Evolutionary conservation across 495 filamentous ascomycete genomes (phyloP), one percentile per base, ranked within the genome.

Genomic region (Penicillium manginii): DNA sequence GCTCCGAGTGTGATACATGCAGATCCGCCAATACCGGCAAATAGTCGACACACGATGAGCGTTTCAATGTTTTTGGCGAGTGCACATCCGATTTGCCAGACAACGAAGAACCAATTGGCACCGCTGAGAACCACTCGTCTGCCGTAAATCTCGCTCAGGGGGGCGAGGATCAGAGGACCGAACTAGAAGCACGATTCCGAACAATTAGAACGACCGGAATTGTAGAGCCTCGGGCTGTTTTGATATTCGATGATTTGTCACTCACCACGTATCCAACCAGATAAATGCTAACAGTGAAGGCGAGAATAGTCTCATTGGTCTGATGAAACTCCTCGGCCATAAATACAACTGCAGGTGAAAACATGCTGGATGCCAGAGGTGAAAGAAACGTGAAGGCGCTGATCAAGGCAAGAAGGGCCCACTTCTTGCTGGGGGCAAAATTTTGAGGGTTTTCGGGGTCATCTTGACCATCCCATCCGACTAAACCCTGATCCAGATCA

Each of bases 391-490:
- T 84, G 48, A 79, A 65, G n/a, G 64, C 62, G 35, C 72, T 76
- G 42, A 78, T 64, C 4, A 79, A 62, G 1, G 32, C 60, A 0
- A 76, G 61, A 9, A 74, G 50, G 1, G 31, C 50, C 68, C 70
- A 74, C 71, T 84, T 84, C 50, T 72, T 74, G 10, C 59, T 54
- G 0, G 56, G 12, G 3, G 78, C 32, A 59, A 88, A 91, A 66
- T 92, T 92, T 66, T 87, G 78, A 0, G 89, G 89, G 71, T 90
- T 88, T 15, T 79, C 66, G 0, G 86, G 86, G 61, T 92, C 88
- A 60, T 88, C 80, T 59, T 64, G 61, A 21, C 61, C 22, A 21
- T 64, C 61, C 61, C 61, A 60, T 5, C 57, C 61, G 15, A 64
- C 53, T 14, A 64, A 53, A 1, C 61, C 61, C 12, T 26, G 23